Conservation (phyloP, 768 basidiomycete species). For the Saitozyma podzolica region DNA sequence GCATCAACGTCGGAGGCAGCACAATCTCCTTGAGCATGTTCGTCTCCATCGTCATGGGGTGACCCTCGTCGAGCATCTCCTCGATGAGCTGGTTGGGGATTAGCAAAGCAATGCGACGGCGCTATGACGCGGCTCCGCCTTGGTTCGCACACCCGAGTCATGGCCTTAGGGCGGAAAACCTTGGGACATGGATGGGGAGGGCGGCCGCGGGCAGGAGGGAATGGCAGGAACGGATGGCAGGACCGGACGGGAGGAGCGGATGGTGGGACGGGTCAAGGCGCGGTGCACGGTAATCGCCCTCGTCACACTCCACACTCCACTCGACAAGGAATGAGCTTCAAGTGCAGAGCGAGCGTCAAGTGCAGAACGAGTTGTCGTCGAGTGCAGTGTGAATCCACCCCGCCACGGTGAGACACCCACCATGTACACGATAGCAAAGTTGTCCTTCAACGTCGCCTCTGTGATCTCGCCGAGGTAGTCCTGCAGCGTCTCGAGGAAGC, state of each 20-base stretch:
- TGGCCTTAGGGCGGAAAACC: too few species aligned
- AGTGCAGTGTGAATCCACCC: not conserved
- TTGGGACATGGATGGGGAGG: too few species aligned
- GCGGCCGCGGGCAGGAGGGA: too few species aligned
- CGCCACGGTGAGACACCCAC: conserved; percentile 54
- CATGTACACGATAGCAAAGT: conserved; percentile 95
- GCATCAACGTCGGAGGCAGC: conserved; percentile 80
- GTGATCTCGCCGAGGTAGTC: conserved; percentile 89
- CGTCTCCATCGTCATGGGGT: conserved; percentile 85
- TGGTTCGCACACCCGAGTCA: too few species aligned
- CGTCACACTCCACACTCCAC: too few species aligned
- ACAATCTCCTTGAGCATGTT: conserved; percentile 92
- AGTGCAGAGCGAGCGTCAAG: not conserved
- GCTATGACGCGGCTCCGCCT: too few species aligned
- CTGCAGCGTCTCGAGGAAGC: conserved; percentile 75
- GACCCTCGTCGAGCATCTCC: conserved; percentile 89
- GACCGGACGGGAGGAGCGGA: too few species aligned
- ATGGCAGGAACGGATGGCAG: too few species aligned
- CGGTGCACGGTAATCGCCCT: too few species aligned
- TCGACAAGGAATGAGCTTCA: too few species aligned
- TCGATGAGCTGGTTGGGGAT: conserved; percentile 68
- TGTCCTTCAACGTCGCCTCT: conserved; percentile 75
- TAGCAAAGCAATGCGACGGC: too few species aligned
- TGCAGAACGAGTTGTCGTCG: conserved; percentile 1
- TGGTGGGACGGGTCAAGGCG: too few species aligned